Conservation (phyloP, 2,329 filamentous ascomycete genomes). For the Colletotrichum salicis region DNA sequence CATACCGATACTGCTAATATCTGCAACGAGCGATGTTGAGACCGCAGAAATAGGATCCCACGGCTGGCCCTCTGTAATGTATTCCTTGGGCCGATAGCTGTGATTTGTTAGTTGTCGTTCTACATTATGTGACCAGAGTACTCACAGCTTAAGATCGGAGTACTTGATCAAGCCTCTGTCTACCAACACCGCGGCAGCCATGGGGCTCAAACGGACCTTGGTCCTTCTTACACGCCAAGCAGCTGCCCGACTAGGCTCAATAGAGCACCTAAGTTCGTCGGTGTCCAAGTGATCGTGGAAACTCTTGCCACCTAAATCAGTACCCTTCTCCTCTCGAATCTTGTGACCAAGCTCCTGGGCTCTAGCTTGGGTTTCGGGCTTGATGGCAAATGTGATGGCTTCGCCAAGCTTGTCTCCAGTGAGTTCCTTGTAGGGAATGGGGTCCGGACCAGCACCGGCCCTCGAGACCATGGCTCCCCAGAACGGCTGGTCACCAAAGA, state of each 20-base stretch:
- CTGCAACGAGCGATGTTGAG: constrained; percentile 81
- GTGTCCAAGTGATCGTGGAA: constrained; percentile 78
- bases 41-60: constrained; percentile 83
- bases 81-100: constrained; percentile 68
- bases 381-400: constrained; percentile 70
- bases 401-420: constrained; percentile 73
- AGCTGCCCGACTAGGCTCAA: constrained; percentile 75
- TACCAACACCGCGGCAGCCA: constrained; percentile 77
- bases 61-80: constrained; percentile 81
- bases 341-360: constrained; percentile 68
- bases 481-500: constrained; percentile 87
- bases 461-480: constrained; percentile 82
- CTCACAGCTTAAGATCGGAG: constrained; percentile 78
- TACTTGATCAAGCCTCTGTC: constrained; percentile 73
- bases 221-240: constrained; percentile 80
- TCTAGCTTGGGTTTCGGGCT: constrained; percentile 67
- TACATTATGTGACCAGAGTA: neutral
- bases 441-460: constrained; percentile 77
- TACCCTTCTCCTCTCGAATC: constrained; percentile 74
- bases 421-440: constrained; percentile 75
- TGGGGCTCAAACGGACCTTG: constrained; percentile 73
- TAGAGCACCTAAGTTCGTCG: constrained; percentile 73
- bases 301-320: constrained; percentile 70
- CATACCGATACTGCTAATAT: constrained; percentile 83
- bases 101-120: neutral